phyloP scores from a whole-genome alignment of 495 filamentous ascomycete species.

The Hyaloscypha hepaticicola region DNA sequence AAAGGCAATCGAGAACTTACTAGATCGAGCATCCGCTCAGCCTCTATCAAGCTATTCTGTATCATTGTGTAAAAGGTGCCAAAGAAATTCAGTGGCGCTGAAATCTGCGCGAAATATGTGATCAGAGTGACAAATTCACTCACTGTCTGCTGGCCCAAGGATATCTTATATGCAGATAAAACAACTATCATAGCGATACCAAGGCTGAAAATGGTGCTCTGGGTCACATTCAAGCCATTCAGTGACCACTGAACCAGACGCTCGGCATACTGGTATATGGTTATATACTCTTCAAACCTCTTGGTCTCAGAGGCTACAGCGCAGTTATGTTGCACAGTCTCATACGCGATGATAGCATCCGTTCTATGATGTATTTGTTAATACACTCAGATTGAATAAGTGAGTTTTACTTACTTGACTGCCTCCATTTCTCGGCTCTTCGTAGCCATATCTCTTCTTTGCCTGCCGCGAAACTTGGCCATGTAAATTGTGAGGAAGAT shows the following conservation, averaged over 20 bases:
- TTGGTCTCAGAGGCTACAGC: conserved; percentile 28
- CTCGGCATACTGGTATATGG: conserved; percentile 29
- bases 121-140: conserved; percentile 69
- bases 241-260: conserved; percentile 15
- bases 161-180: conserved; percentile 64
- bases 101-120: conserved; percentile 65
- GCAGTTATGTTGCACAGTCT: conserved; percentile 25
- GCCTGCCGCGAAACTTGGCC: conserved; percentile 15
- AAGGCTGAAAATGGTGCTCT: conserved; percentile 18
- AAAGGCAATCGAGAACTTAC: conserved; percentile 41
- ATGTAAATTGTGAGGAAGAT: conserved; percentile 21
- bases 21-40: conserved; percentile 68
- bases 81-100: conserved; percentile 60
- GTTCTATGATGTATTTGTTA: conserved; percentile 7
- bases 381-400: not conserved
- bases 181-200: conserved; percentile 34
- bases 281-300: conserved; percentile 26
- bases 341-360: conserved; percentile 22
- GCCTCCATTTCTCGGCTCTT: conserved; percentile 21
- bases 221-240: conserved; percentile 21
- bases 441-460: conserved; percentile 18
- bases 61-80: conserved; percentile 56
- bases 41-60: conserved; percentile 59
- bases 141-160: conserved; percentile 50
- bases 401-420: conserved; percentile 13